A percentile compares a stretch with the other conserved stretches of the same genome.
Conservation (phyloP, 1,139 yeast genomes). For the Hanseniaspora gamundiae region DNA sequence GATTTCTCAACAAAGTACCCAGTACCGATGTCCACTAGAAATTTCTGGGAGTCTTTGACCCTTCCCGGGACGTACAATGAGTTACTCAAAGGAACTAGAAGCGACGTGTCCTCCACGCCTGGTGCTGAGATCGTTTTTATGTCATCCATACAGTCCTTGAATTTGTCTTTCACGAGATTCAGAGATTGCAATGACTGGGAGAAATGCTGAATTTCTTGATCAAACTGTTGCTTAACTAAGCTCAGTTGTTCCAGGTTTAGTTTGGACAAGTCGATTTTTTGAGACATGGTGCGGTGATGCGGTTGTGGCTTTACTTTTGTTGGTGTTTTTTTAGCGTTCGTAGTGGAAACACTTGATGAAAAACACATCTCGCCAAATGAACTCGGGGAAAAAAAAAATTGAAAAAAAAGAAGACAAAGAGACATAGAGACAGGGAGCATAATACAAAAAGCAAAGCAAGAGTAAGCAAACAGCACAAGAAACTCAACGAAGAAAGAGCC, state of each 20-base stretch:
- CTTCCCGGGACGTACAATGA: conserved; percentile 85
- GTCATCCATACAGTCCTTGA: conserved; percentile 67
- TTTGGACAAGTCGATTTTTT: conserved; percentile 44
- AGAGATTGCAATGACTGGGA: conserved; percentile 76
- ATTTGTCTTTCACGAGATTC: conserved; percentile 70
- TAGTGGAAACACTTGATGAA: background rate
- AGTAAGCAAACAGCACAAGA: background rate
- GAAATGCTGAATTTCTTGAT: conserved; percentile 76
- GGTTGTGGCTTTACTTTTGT: background rate
- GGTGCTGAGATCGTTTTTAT: conserved; percentile 45
- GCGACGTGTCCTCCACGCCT: conserved; percentile 29
- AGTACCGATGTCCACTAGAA: conserved; percentile 90
- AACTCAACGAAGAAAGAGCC: background rate
- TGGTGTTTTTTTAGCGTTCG: background rate
- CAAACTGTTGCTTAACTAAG: conserved; percentile 74
- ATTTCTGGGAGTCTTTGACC: conserved; percentile 47
- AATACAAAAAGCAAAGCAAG: conserved; percentile 1
- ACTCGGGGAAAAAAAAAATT: background rate
- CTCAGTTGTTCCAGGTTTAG: conserved; percentile 75
- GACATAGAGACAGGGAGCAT: background rate
- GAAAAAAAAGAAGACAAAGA: background rate
- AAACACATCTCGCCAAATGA: background rate
- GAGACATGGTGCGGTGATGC: conserved; percentile 1
- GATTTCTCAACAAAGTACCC: conserved; percentile 85
- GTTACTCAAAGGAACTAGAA: conserved; percentile 79